Base-by-base conservation (phyloP, 805 yeast species). In the Sugiyamaella floridensis region DNA sequence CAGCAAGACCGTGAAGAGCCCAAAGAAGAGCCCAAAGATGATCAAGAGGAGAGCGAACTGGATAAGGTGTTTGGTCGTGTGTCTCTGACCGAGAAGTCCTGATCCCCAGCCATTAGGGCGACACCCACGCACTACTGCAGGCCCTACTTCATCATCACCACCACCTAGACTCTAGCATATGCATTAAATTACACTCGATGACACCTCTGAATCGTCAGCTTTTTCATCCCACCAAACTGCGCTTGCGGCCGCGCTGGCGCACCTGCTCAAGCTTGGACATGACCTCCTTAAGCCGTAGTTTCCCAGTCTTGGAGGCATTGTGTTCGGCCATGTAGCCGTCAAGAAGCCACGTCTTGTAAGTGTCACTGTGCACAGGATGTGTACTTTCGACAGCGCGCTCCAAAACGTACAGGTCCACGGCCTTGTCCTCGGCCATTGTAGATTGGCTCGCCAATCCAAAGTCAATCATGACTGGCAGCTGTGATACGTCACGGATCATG, bases 401-500 rank as follows among this genome's bases (percentile, higher is more conserved):
- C 55, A 93, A 70, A 10, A 93, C 98, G 62, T 93, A 93, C 54
- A 93, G 68, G 67, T 93, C 99, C n/a, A 93, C 99, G 2, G 98
- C 98, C 67, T 88, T 89, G 63, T 92, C 98, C 62, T 93, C 99
- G 0, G 86, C 78, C 56, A 89, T 66, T 1, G 77, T 76, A 0
- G 95, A 81, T 53, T 82, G 82, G 11, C 89, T 81, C 1, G 95
- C 86, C 16, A 93, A 74, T 0, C 99, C 99, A 70, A 93, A 93
- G 65, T 93, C 99, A 51, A 93, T 93, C 58, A 93, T 68, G 34
- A 73, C 78, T 0, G 95, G 89, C 26, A 55, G 63, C 48, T 54
- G 59, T 9, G 51, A 15, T 8, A 47, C 55, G 3, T 58, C 55
- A 47, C 68, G 65, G 14, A 90, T 63, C 45, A 93, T 77, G 22